Evolutionary conservation across 129 eudicot genomes (phyloP), one percentile per base, ranked within the genome.

Genomic region (Flaveria trinervia): DNA sequence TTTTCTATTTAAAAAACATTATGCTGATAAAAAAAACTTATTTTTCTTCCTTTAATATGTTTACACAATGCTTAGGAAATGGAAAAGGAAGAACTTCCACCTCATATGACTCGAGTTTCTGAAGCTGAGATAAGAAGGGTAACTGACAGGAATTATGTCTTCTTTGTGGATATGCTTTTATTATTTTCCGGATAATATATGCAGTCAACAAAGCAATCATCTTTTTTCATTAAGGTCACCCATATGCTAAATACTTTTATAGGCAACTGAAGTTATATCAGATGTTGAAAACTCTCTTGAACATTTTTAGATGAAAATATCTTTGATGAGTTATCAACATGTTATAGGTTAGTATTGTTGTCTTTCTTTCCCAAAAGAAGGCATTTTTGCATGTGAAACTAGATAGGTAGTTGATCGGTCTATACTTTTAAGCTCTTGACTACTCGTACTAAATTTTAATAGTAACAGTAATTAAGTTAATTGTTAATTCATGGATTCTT

Each of bases 1-100:
- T 69, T 45, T 71, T 36, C 41, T 36, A 9, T 72, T 14, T 23
- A 23, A 13, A 26, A 50, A 78, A 44, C 50, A 16, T 66, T 8
- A 36, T 61, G 59, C 25, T 79, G 23, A 43, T 56, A 36, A 20
- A 45, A 67, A 44, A n/a, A 25, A 13, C 3, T 36, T 36, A 36
- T 5, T 36, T 0, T 5, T 36, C 41, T 36, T 36, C 17, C 3
- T 13, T 71, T 0, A 68, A 18, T 15, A 75, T 13, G 17, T n/a
- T 39, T 22, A 51, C 46, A 8, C 65, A 41, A 62, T 52, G 77
- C 33, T 77, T 79, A 94, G 99, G 99, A 91, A 48, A 54, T 87
- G 79, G 97, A 89, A 80, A 89, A 86, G 72, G 97, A 89, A 51
- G 99, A 94, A 78, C 97, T 94, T 28, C 99, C 99, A 56, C 83